phyloP scores from a whole-genome alignment of 2,329 filamentous ascomycete species.

The Parastagonospora avenae region DNA sequence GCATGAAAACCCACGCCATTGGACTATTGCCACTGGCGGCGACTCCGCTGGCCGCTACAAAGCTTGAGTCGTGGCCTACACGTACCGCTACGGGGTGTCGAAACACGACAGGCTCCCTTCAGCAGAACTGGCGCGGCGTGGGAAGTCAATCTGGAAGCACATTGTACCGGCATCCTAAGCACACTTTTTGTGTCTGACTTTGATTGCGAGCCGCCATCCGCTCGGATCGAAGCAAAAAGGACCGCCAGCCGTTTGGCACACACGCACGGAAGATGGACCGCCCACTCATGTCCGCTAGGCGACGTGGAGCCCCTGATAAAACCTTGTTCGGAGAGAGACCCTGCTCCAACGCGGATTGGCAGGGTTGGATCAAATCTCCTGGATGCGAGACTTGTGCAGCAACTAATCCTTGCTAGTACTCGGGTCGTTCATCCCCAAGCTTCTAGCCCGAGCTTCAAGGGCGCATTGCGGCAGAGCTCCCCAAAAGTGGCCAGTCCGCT shows the following conservation, averaged over 20 bases:
- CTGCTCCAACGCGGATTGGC: constrained; percentile 32
- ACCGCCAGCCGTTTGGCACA: constrained; percentile 16
- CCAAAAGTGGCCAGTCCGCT: constrained; percentile 40
- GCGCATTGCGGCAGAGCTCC: constrained; percentile 33
- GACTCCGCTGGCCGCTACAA: constrained; percentile 13
- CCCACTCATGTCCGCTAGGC: constrained; percentile 8
- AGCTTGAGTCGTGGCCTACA: constrained; percentile 26
- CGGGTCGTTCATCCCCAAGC: constrained; percentile 38
- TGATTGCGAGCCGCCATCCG: constrained; percentile 13
- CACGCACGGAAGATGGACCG: constrained; percentile 7
- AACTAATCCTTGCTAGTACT: constrained; percentile 37
- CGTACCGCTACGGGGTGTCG: constrained; percentile 12
- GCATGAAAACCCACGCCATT: constrained; percentile 20
- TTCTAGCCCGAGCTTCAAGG: constrained; percentile 36
- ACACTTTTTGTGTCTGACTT: constrained; percentile 6
- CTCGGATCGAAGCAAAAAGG: constrained; percentile 1
- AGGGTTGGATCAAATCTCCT: constrained; percentile 40
- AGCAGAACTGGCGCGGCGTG: not conserved
- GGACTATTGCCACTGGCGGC: constrained; percentile 31
- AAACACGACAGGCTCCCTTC: not conserved
- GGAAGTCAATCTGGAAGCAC: constrained; percentile 2
- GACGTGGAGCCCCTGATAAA: constrained; percentile 36
- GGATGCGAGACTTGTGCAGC: constrained; percentile 42
- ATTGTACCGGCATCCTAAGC: constrained; percentile 2
- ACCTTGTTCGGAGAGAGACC: constrained; percentile 29